Evolutionary conservation across 2,329 filamentous ascomycete species (phyloP).

Genomic region (Verticillium isaacii): DNA sequence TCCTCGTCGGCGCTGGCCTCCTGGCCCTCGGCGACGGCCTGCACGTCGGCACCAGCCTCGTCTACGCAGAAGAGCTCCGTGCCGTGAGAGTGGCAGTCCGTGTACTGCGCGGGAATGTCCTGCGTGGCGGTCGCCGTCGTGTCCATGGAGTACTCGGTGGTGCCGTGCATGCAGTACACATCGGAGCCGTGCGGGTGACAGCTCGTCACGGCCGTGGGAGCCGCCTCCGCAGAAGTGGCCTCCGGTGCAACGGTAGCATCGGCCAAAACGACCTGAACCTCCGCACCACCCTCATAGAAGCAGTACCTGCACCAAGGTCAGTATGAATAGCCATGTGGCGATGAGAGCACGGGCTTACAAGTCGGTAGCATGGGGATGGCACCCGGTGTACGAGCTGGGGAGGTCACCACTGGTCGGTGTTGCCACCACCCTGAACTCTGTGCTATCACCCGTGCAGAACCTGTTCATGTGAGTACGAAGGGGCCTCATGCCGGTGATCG

Average conservation of each 20-base stretch:
- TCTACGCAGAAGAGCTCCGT: conserved; percentile 57
- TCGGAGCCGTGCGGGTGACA: conserved; percentile 36
- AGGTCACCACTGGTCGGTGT: conserved; percentile 13
- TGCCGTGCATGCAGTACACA: conserved; percentile 39
- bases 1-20: conserved; percentile 17
- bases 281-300: conserved; percentile 32
- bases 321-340: not conserved
- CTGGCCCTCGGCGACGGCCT: conserved; percentile 28
- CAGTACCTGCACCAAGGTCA: conserved; percentile 30
- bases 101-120: conserved; percentile 55
- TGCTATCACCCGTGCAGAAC: conserved; percentile 8
- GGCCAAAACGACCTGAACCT: conserved; percentile 30
- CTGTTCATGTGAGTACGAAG: not conserved
- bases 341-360: conserved; percentile 31
- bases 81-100: conserved; percentile 60
- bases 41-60: conserved; percentile 53
- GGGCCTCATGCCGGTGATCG: not conserved
- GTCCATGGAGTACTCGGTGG: conserved; percentile 36
- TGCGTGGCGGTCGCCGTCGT: conserved; percentile 48
- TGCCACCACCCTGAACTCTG: conserved; percentile 9
- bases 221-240: conserved; percentile 6
- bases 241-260: conserved; percentile 12
- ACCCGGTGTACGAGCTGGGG: conserved; percentile 29
- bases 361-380: conserved; percentile 47
- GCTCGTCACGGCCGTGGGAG: conserved; percentile 28